phyloP scores from a whole-genome alignment of 495 filamentous ascomycete species.

The Talaromyces liani region DNA sequence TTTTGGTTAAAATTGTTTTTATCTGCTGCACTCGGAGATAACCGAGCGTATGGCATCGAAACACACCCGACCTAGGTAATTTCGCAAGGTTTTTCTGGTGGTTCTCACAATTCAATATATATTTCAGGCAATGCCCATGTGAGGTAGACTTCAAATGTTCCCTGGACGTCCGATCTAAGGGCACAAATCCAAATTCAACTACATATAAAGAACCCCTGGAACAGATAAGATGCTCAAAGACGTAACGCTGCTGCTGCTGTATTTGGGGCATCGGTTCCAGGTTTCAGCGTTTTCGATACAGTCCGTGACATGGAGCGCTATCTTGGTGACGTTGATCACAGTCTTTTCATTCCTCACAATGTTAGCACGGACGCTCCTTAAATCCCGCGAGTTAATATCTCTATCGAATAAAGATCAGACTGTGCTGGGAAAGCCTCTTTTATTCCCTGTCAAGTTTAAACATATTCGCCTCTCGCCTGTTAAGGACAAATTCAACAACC shows the following conservation, averaged over 20 bases:
- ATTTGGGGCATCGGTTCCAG: background rate
- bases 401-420: background rate
- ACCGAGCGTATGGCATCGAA: background rate
- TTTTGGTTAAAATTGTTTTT: background rate
- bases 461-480: conserved; percentile 12
- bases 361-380: background rate
- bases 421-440: conserved; percentile 11
- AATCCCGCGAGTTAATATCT: background rate
- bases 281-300: background rate
- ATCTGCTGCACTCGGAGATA: background rate
- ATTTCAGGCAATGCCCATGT: background rate
- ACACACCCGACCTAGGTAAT: no score
- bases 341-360: background rate
- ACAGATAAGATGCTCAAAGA: background rate
- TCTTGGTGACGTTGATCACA: background rate
- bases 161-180: no score
- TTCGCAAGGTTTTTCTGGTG: background rate
- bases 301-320: background rate
- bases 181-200: background rate
- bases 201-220: background rate
- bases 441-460: conserved; percentile 12
- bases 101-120: background rate
- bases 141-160: background rate
- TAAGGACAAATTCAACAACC: conserved; percentile 12
- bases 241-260: background rate